Conservation (phyloP, 108 stramenopile species). For the Phaeodactylum tricornutum region DNA sequence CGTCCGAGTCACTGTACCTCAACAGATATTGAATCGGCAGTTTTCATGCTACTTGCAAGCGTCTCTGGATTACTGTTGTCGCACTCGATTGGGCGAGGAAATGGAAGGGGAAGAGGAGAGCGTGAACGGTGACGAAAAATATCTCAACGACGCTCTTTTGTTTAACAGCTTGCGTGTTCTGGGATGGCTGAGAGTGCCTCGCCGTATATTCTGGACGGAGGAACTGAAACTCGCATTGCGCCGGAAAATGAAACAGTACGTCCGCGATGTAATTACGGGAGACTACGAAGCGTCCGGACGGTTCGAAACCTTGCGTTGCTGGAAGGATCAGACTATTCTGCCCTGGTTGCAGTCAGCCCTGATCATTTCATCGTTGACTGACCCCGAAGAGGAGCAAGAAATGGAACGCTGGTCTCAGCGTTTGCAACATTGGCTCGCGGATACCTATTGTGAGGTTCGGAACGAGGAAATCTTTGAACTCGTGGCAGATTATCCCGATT, state of each 20-base stretch:
- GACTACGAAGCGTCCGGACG: conserved; percentile 43
- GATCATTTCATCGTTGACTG: background rate
- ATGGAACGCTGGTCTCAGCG: conserved; percentile 29
- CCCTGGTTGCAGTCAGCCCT: conserved; percentile 43
- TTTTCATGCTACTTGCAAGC: conserved; percentile 37
- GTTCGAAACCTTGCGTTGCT: conserved; percentile 25
- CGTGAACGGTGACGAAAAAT: background rate
- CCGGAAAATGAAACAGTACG: conserved; percentile 22
- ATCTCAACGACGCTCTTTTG: conserved; percentile 14
- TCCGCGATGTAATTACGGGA: conserved; percentile 25
- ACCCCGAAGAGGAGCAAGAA: conserved; percentile 2
- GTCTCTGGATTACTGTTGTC: conserved; percentile 17
- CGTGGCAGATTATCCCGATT: conserved; percentile 77
- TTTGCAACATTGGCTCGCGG: conserved; percentile 34
- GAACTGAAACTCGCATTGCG: conserved; percentile 19
- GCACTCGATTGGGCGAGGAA: conserved; percentile 13
- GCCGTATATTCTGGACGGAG: background rate
- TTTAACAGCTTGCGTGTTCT: conserved; percentile 19
- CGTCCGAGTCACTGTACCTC: conserved; percentile 32
- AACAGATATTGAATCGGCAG: conserved; percentile 16
- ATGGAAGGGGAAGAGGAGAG: conserved; percentile 17
- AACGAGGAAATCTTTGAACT: conserved; percentile 69
- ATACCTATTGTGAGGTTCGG: conserved; percentile 50
- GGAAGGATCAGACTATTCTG: conserved; percentile 34
- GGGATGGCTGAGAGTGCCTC: conserved; percentile 32